Evolutionary conservation across 192 early-diverging fungal genomes (phyloP).

Genomic region (Dimargaris cristalligena): DNA sequence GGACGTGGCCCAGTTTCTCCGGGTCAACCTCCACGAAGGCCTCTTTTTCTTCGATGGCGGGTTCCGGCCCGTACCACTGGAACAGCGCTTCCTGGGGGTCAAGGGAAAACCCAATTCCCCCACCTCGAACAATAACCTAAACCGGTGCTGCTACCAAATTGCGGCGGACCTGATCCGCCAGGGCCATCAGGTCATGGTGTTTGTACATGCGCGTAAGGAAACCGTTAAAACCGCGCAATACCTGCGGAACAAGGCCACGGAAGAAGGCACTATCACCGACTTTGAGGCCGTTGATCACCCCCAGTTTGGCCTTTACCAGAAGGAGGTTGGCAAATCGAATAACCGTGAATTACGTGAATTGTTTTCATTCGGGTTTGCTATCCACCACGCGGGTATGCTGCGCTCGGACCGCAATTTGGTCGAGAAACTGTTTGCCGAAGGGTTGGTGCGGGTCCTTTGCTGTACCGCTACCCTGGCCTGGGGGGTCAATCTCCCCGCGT

Average conservation of each 20-base stretch:
- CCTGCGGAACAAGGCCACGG: conserved; percentile 50
- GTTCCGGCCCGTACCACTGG: conserved; percentile 88
- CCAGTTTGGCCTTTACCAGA: conserved; percentile 28
- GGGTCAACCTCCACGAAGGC: conserved; percentile 83
- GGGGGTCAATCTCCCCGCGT: conserved; percentile 98
- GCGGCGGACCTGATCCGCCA: conserved; percentile 50
- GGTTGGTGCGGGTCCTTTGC: conserved; percentile 62
- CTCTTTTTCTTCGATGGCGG: conserved; percentile 93
- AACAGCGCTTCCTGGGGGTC: conserved; percentile 89
- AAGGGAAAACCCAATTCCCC: conserved; percentile 71
- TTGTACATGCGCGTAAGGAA: conserved; percentile 96
- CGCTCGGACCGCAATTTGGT: conserved; percentile 69
- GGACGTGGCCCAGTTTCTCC: conserved; percentile 84
- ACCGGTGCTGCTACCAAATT: conserved; percentile 77
- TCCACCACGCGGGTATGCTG: conserved; percentile 96
- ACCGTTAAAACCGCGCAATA: conserved; percentile 87
- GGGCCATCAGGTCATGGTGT: conserved; percentile 97
- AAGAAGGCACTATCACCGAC: conserved; percentile 34
- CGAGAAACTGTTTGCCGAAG: conserved; percentile 81
- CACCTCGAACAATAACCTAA: conserved; percentile 45
- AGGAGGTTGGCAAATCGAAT: conserved; percentile 50
- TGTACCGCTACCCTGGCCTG: conserved; percentile 98
- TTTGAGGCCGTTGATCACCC: conserved; percentile 18
- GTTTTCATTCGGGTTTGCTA: conserved; percentile 66
- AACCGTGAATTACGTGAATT: conserved; percentile 83